Conservation (phyloP, 495 filamentous ascomycete species). For the Neurospora pannonica region DNA sequence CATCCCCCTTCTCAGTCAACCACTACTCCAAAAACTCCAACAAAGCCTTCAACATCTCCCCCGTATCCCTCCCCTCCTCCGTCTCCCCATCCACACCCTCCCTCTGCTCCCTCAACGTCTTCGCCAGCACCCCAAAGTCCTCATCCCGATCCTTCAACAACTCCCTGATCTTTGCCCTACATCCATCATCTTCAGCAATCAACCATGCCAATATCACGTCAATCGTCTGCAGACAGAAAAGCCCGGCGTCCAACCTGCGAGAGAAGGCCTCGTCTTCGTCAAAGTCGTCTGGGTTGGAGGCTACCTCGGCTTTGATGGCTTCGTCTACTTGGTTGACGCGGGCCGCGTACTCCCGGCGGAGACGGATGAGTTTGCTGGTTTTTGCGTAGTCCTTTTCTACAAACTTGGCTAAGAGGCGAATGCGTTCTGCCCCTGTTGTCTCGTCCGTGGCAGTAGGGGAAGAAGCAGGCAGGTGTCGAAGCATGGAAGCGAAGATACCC, state of each 20-base stretch:
- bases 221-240: conserved; percentile 78
- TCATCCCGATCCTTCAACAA: conserved; percentile 62
- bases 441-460: conserved; percentile 22
- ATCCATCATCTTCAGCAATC: conserved; percentile 79
- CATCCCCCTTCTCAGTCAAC: not conserved
- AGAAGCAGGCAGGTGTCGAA: conserved; percentile 71
- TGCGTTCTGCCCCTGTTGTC: conserved; percentile 44
- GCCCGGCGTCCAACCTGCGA: conserved; percentile 71
- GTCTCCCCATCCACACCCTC: conserved; percentile 49
- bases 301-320: conserved; percentile 52
- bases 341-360: conserved; percentile 62
- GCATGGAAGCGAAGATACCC: conserved; percentile 76
- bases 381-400: conserved; percentile 92
- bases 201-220: conserved; percentile 91
- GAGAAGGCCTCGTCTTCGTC: conserved; percentile 60
- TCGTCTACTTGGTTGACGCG: conserved; percentile 57
- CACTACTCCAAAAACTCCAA: conserved; percentile 46
- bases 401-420: conserved; percentile 86
- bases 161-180: conserved; percentile 52
- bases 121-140: conserved; percentile 47
- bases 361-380: conserved; percentile 54
- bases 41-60: conserved; percentile 63
- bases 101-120: conserved; percentile 62
- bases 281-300: not conserved
- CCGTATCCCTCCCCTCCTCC: conserved; percentile 48